Evolutionary conservation across 2,329 filamentous ascomycete genomes (phyloP).

Genomic region (Sclerotinia minor): DNA sequence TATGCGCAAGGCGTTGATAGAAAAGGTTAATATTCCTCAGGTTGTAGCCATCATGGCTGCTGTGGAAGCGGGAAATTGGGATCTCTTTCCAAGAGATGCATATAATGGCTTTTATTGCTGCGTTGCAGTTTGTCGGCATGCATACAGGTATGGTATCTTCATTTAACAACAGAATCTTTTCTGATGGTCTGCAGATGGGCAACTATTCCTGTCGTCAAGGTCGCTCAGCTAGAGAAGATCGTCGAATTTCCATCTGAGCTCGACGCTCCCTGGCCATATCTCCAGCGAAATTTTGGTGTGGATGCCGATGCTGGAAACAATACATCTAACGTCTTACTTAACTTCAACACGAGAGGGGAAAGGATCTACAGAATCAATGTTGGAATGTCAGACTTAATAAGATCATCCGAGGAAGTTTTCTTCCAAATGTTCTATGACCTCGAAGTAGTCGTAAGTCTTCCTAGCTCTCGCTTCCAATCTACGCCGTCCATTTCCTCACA

Average conservation of each 20-base stretch:
- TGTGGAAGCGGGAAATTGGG: slow-evolving; percentile 14
- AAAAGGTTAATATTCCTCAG: neutral
- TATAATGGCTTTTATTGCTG: slow-evolving; percentile 23
- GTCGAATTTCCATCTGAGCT: slow-evolving; percentile 20
- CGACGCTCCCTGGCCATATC: slow-evolving; percentile 16
- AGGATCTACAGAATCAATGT: slow-evolving; percentile 20
- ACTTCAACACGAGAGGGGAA: slow-evolving; percentile 16
- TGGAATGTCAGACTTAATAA: slow-evolving; percentile 14
- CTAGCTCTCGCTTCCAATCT: neutral
- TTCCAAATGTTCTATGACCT: slow-evolving; percentile 24
- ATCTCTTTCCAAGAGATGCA: slow-evolving; percentile 7
- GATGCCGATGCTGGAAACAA: slow-evolving; percentile 19
- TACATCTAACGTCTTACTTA: slow-evolving; percentile 11
- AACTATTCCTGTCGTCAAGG: slow-evolving; percentile 21
- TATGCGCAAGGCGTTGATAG: neutral
- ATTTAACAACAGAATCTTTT: neutral
- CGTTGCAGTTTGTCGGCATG: slow-evolving; percentile 21
- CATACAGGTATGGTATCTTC: slow-evolving; percentile 3
- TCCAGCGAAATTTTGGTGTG: slow-evolving; percentile 20
- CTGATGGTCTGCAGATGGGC: slow-evolving; percentile 5
- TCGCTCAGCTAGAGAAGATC: slow-evolving; percentile 16
- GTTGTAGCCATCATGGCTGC: slow-evolving; percentile 10
- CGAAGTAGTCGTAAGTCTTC: slow-evolving; percentile 18
- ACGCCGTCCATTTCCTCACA: neutral
- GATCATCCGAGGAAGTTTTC: slow-evolving; percentile 21